A percentile compares a stretch with the other conserved stretches of the same genome.
phyloP scores from a whole-genome alignment of 1,284 basidiomycete species.

The Tetrapyrgos nigripes region DNA sequence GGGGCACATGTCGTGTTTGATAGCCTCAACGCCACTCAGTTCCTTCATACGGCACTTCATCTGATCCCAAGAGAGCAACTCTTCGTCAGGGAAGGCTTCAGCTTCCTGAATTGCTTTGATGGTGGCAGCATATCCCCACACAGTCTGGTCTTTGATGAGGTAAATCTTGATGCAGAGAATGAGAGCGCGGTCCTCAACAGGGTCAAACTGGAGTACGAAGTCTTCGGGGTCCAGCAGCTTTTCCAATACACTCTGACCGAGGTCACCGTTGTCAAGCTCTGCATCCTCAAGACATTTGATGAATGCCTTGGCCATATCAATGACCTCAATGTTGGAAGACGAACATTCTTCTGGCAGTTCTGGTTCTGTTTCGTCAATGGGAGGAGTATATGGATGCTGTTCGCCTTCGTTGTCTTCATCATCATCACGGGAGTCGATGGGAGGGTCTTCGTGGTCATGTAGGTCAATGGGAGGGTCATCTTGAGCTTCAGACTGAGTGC shows the following conservation, averaged over 20 bases:
- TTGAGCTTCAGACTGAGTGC: too few species aligned
- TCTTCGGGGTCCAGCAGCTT: neutral
- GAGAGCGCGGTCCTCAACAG: neutral
- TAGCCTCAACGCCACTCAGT: constrained; percentile 28
- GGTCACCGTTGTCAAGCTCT: neutral
- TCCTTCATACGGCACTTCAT: constrained; percentile 27
- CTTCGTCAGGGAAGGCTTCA: constrained; percentile 15
- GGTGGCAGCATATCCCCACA: too few species aligned
- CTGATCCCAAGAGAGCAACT: constrained; percentile 27
- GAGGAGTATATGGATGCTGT: too few species aligned
- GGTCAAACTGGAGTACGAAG: neutral
- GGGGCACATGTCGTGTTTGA: constrained; percentile 36
- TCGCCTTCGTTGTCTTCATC: too few species aligned
- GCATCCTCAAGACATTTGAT: neutral
- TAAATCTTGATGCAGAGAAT: neutral
- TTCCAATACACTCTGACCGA: neutral
- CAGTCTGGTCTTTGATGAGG: too few species aligned
- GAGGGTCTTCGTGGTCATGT: too few species aligned
- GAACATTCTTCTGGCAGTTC: too few species aligned
- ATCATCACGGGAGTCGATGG: too few species aligned
- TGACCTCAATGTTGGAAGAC: too few species aligned
- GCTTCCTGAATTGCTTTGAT: neutral
- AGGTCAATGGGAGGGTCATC: too few species aligned
- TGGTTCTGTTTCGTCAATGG: too few species aligned
- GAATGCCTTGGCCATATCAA: neutral